Base-by-base conservation (phyloP, 768 basidiomycete genomes). In the Clitopilus hobsonii region DNA sequence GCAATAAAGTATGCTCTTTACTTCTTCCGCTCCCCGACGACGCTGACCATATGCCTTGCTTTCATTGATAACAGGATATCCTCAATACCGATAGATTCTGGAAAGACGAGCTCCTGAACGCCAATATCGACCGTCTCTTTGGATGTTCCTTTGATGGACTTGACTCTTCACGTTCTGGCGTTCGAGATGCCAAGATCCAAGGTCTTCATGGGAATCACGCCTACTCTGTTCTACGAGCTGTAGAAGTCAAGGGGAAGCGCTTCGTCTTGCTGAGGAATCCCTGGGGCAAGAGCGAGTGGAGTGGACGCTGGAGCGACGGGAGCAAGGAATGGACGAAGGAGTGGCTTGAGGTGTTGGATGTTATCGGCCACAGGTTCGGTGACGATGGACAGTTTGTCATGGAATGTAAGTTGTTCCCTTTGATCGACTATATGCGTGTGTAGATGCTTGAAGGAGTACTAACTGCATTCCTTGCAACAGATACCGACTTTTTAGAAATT, bases 91-190 rank as follows among this genome's bases (percentile, higher is more conserved):
- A 82, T 55, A 64, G 69, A 7, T 84, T 83, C 64, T 84, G 81
- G 82, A 68, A 69, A 5, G 74, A 82, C 49, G 82, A 84, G 58
- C 72, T 84, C 18, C 63, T 74, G 8, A 72, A 67, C 26, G 80
- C 77, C 3, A 80, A 79, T 57, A 66, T 74, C 49, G 81, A 82
- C 58, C 73, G 80, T 5, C 69, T 83, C 3, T 82, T 84, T 57
- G 78, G 77, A 1, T 82, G 81, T 58, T 74, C 73, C 48, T 79
- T 81, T 59, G 32, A 36, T n/a, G 32, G 32, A 36, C 32, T 36
- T n/a, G 32, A 68, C 49, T 29, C 53, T 24, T 63, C 63, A 38
- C 66, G 70, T 13, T 67, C 59, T 55, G 69, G 69, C 3, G 49
- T 61, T 1, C 36, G 53, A 2, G 60, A 61, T 13, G 60, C 60